Conservation (phyloP, 139 green algal genomes). For the Nannochloris sp. region DNA sequence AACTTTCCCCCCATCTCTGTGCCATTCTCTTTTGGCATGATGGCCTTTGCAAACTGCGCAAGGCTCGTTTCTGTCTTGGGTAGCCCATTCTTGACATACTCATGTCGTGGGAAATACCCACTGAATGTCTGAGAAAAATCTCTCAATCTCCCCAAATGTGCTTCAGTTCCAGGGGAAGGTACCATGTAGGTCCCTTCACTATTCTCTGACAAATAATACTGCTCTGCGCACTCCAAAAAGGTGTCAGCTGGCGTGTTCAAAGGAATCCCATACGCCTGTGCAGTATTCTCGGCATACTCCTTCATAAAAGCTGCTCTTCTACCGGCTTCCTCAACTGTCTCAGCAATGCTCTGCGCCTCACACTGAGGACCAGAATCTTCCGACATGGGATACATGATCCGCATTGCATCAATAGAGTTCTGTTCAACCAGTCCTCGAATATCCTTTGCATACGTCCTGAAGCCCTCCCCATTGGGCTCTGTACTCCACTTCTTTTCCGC, state of each 20-base stretch:
- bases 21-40: no score
- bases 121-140: no score
- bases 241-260: not conserved
- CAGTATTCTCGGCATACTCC: not conserved
- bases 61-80: no score
- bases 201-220: not conserved
- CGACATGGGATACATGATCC: not conserved
- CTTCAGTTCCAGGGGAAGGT: not conserved
- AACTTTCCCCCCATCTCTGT: no score
- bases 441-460: not conserved
- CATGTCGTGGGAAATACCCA: no score
- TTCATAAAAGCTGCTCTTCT: not conserved
- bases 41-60: no score
- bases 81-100: no score
- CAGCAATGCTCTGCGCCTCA: not conserved
- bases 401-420: not conserved
- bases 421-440: not conserved
- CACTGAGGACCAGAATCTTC: not conserved
- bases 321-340: not conserved
- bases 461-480: not conserved
- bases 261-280: not conserved
- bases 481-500: slow-evolving; percentile 1
- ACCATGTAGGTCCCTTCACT: not conserved
- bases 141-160: no score
- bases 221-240: not conserved